Evolutionary conservation across 2,329 filamentous ascomycete species (phyloP), one percentile per base, ranked within the genome.

Genomic region (Penicillium sp.): DNA sequence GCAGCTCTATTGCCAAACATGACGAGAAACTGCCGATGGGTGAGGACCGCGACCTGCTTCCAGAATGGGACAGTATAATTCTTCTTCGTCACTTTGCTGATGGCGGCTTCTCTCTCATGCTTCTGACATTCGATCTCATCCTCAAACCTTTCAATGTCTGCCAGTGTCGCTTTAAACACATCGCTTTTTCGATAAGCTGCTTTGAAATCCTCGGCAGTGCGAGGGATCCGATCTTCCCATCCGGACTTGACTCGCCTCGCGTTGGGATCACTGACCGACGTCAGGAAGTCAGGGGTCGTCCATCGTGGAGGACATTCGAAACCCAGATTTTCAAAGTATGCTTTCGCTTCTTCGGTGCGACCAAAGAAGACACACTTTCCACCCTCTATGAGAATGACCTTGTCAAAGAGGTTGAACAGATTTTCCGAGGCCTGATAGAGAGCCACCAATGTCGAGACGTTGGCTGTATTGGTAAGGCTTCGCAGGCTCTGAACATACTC

Each of bases 241-340:
- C 84, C 86, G 16, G 81, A 70, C 41, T 80, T 81, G 18, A 87
- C 71, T 35, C 83, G 77, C 35, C 87, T 79, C 59, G 87, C 87
- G 55, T 85, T 78, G 1, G 82, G 77, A 44, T 85, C 84, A 7
- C 87, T 91, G 68, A 93, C 87, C 2, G 88, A 91, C 0, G 90
- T 93, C 36, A 93, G 76, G 74, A 93, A 94, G 71, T 94, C 90
- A 4, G 86, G 87, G 0, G 87, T 88, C 0, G 89, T 92, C 82
- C 88, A 86, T 14, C 89, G 83, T 22, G 86, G 82, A 0, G 89
- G 89, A 67, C 89, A 91, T 16, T 85, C 80, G 65, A 92, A 93
- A 0, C 90, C 90, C 37, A 92, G 79, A n/a, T 84, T 77, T 50
- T 87, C 75, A 63, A 93, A 92, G 70, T 90, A 93, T 31, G 81